Evolutionary conservation across 2,329 filamentous ascomycete species (phyloP), one percentile per base, ranked within the genome.

Genomic region (Boeremia exigua): DNA sequence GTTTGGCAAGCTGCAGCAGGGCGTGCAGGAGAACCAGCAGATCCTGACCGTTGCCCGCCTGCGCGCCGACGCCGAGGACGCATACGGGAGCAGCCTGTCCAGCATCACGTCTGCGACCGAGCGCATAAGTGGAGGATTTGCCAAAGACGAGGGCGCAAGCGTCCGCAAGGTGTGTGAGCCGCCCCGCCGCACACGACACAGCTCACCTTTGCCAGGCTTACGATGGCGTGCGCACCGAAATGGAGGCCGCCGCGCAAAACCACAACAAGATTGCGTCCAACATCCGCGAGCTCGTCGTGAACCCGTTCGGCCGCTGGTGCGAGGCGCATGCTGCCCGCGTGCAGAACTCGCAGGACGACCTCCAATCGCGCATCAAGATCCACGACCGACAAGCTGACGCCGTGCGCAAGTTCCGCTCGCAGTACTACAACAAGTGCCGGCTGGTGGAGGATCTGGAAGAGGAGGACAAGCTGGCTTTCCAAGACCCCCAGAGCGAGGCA

Each of bases 371-470:
- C 55, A 93, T 98, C 78, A 97, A 96, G 81, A 85, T 90, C 59
- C 92, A 98, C 76, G 92, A 96, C 73, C 91, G 90, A 65, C 96
- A 99, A 77, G 89, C 90, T 55, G 95, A 99, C 60, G 77, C 85
- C 17, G 92, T 96, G 59, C 92, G 92, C 82, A 98, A 98, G 79
- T 85, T 97, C 67, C 88, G 95, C 62, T 96, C 91, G 76, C 90
- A 91, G 67, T 99, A 99, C 79, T 98, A 98, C 84, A 99, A 98
- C 82, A 99, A 98, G 79, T 99, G 95, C 75, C 89, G 96, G 45
- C 81, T 97, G 59, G 89, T 98, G 6, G 96, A 99, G 75, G 95
- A 99, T 73, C 80, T 98, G 58, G 95, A 99, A 75, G 95, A 99
- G 78, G 96, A 99, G 81, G 96, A 97, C 76, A 98, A 99, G 78